A percentile compares a stretch with the other conserved stretches of the same genome.
Evolutionary conservation across 352 stramenopile species (phyloP).

Genomic region (Pythium aquatile): DNA sequence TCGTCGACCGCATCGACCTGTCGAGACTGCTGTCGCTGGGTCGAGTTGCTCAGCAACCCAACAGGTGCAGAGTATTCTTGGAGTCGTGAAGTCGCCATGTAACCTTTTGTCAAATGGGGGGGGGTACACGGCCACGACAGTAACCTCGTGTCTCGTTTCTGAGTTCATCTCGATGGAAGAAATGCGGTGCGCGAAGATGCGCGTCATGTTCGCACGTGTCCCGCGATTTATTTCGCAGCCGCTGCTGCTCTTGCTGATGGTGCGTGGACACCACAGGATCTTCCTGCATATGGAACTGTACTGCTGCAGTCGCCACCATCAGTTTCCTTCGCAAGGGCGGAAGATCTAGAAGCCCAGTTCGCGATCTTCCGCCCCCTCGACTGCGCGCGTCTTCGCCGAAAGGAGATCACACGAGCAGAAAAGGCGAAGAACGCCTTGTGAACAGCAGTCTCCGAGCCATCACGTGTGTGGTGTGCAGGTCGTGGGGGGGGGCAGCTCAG

Average conservation of each 20-base stretch:
- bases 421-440: neutral
- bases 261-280: neutral
- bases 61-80: neutral
- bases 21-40: neutral
- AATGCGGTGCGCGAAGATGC: slow-evolving; percentile 1
- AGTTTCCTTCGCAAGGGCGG: neutral
- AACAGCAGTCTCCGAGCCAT: neutral
- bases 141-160: slow-evolving; percentile 3
- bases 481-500: no score
- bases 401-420: neutral
- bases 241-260: no score
- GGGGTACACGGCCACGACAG: no score
- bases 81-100: neutral
- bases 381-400: neutral
- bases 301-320: neutral
- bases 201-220: neutral
- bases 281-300: neutral
- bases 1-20: no score
- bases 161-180: slow-evolving; percentile 1
- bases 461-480: neutral
- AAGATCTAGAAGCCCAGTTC: neutral
- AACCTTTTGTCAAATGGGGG: neutral
- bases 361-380: neutral
- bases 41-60: neutral
- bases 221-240: neutral